Base-by-base conservation (phyloP, 192 early-diverging fungal genomes). In the Pilaira anomala region DNA sequence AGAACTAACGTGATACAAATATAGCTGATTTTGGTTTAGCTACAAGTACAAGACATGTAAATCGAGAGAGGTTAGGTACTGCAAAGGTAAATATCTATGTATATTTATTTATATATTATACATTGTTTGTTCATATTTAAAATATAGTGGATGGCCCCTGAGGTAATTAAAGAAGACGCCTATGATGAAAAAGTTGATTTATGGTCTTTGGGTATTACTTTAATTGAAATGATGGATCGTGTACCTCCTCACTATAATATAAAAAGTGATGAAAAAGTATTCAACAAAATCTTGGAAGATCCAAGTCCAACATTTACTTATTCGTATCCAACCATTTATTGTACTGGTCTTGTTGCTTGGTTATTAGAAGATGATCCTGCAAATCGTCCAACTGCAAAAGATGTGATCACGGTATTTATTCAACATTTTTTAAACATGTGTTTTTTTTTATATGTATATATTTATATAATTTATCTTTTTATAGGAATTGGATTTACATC, bases 221-320 rank as follows among this genome's bases (percentile, higher is more conserved):
- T 71, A 16, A 76, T 76, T 54, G 74, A 76, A 49, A 76, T 76
- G 74, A 76, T 76, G 74, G 74, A 76, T 40, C 74, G 74, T 59
- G 74, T 76, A 18, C 74, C 74, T 1, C 74, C 74, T 24, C 74
- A 71, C 46, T 76, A 76, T 21, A 52, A 61, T 53, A 49, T 71
- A 13, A 55, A 57, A 14, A 44, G 60, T 4, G 72, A 68, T 18
- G 62, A 68, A 3, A 60, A 61, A 5, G 58, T 68, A n/a, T 68
- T 62, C 57, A 21, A 65, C 12, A 24, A 46, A 14, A 60, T 68
- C 2, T 16, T 74, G 21, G 55, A 58, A 22, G 63, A 65, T 16
- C 40, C 72, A 1, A 74, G 72, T 22, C 72, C 72, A 1, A 74
- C 72, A 0, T 74, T 74, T 24, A 74, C 62, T 13, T 74, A 74